phyloP scores from a whole-genome alignment of 2,329 filamentous ascomycete species.

The Ploettnerulaceae sp. region DNA sequence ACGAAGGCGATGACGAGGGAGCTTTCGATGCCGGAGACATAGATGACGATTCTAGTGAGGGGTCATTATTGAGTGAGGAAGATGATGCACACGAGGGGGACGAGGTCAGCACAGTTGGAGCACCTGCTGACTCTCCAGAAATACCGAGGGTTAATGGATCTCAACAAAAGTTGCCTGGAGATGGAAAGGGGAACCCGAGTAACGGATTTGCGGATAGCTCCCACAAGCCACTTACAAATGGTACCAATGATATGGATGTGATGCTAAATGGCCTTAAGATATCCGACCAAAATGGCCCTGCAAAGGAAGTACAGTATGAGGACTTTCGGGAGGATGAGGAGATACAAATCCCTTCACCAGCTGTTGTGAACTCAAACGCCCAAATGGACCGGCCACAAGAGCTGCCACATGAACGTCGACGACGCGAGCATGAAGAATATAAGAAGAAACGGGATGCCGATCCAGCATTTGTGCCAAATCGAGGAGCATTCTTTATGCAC shows the following conservation, averaged over 20 bases:
- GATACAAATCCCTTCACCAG: conserved; percentile 28
- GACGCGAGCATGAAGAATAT: conserved; percentile 87
- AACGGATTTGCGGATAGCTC: conserved; percentile 35
- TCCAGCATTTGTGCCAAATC: conserved; percentile 88
- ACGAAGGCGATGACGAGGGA: conserved; percentile 66
- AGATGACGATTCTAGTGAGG: conserved; percentile 64
- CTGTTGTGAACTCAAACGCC: conserved; percentile 36
- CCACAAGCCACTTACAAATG: conserved; percentile 39
- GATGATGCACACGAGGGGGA: conserved; percentile 55
- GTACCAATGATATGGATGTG: conserved; percentile 47
- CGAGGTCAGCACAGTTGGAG: conserved; percentile 60
- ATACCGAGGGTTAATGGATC: conserved; percentile 33
- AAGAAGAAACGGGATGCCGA: conserved; percentile 82
- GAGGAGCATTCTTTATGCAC: conserved; percentile 96
- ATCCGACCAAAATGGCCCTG: conserved; percentile 24
- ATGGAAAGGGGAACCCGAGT: conserved; percentile 25
- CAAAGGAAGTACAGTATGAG: conserved; percentile 29
- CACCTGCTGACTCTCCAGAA: conserved; percentile 41
- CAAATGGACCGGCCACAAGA: conserved; percentile 45
- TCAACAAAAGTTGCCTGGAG: conserved; percentile 32
- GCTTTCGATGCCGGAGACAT: conserved; percentile 50
- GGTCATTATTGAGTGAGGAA: conserved; percentile 58
- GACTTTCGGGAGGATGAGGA: conserved; percentile 32
- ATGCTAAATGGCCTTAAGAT: conserved; percentile 48
- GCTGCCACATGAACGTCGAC: conserved; percentile 62